Evolutionary conservation across 208 protist species (phyloP).

Genomic region (Leishmania amazonensis): DNA sequence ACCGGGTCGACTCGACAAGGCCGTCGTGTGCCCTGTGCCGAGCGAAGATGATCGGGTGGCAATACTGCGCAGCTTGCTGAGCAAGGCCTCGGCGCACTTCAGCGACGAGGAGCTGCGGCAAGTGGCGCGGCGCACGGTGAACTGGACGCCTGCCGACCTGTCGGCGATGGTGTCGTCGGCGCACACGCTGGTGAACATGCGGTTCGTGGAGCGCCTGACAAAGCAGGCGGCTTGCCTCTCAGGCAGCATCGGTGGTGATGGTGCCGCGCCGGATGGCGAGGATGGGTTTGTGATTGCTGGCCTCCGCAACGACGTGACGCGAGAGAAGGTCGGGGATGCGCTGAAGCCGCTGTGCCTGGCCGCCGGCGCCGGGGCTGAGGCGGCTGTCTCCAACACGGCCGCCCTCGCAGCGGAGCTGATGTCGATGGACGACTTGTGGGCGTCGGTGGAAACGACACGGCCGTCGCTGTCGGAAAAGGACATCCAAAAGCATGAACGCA

Average conservation of each 20-base stretch:
- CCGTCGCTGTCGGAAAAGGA: slow-evolving; percentile 69
- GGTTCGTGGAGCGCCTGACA: slow-evolving; percentile 64
- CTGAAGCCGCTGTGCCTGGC: slow-evolving; percentile 30
- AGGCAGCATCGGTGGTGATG: neutral
- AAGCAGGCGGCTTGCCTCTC: slow-evolving; percentile 15
- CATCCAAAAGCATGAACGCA: slow-evolving; percentile 66
- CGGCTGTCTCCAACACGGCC: slow-evolving; percentile 4
- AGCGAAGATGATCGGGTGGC: slow-evolving; percentile 81
- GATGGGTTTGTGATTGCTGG: slow-evolving; percentile 55
- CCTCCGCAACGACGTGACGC: slow-evolving; percentile 50
- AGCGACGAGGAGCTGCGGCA: slow-evolving; percentile 45
- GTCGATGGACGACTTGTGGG: slow-evolving; percentile 54
- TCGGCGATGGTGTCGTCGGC: slow-evolving; percentile 77
- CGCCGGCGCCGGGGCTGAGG: neutral
- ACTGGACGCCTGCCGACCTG: slow-evolving; percentile 88
- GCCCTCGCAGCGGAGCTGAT: slow-evolving; percentile 29
- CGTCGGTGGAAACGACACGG: slow-evolving; percentile 51
- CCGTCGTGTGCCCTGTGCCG: slow-evolving; percentile 86
- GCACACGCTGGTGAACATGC: slow-evolving; percentile 68
- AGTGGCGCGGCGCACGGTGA: slow-evolving; percentile 57
- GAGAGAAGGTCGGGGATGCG: slow-evolving; percentile 72
- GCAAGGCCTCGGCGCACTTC: slow-evolving; percentile 97
- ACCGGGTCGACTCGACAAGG: slow-evolving; percentile 90
- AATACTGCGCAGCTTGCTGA: slow-evolving; percentile 98
- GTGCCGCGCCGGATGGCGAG: neutral